Evolutionary conservation across 1,139 yeast species (phyloP).

Genomic region (Hemisphaericaspora xylanilytica): DNA sequence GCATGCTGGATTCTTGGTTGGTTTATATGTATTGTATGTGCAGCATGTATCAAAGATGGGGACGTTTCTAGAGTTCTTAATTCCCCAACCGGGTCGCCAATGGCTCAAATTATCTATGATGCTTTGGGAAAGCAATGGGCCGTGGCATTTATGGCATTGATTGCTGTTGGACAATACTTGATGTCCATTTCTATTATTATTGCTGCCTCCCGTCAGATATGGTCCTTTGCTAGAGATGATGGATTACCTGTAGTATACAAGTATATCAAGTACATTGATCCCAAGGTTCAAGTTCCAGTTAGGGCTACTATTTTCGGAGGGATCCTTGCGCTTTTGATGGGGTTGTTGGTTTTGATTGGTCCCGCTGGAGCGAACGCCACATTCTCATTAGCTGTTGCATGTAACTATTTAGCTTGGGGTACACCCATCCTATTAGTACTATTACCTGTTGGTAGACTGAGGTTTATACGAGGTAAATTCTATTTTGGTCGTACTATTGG

Average conservation of each 20-base stretch:
- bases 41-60: conserved; percentile 52
- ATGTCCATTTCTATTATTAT: conserved; percentile 52
- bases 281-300: conserved; percentile 40
- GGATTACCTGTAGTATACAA: conserved; percentile 42
- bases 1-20: conserved; percentile 64
- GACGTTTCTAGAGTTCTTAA: conserved; percentile 45
- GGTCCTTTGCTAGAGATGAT: conserved; percentile 44
- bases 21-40: conserved; percentile 51
- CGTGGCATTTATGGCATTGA: conserved; percentile 57
- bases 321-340: conserved; percentile 41
- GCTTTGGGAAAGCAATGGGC: conserved; percentile 72
- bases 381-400: conserved; percentile 58
- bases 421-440: conserved; percentile 30
- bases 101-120: conserved; percentile 66
- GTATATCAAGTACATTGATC: conserved; percentile 10
- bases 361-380: conserved; percentile 56
- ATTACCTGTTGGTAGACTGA: conserved; percentile 38
- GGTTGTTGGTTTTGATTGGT: conserved; percentile 55
- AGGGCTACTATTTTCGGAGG: conserved; percentile 54
- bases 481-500: conserved; percentile 52
- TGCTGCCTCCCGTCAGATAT: conserved; percentile 39
- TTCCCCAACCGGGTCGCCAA: conserved; percentile 50
- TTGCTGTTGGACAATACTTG: conserved; percentile 59
- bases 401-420: conserved; percentile 35
- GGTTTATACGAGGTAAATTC: conserved; percentile 64